Percentiles rank a stretch among this genome's conserved stretches.
phyloP scores from a whole-genome alignment of 176 grass and related monocot species.

The Pontederia paniculata region DNA sequence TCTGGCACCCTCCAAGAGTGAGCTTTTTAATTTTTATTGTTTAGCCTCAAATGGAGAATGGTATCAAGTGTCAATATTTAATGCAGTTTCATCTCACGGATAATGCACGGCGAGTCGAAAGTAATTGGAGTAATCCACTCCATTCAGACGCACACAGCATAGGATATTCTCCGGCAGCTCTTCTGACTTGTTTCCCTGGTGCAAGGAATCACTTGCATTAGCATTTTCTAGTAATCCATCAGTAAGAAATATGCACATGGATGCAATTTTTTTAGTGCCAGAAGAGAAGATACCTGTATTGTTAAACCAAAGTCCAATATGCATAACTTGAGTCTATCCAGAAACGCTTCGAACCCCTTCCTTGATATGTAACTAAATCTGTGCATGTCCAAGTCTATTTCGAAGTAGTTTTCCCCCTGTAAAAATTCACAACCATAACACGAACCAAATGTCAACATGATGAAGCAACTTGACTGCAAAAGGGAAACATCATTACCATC shows the following conservation, averaged over 20 bases:
- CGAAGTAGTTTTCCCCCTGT: not conserved
- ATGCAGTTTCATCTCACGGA: constrained; percentile 8
- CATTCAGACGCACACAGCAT: constrained; percentile 89
- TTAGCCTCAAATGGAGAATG: too few species aligned
- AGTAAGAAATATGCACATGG: too few species aligned
- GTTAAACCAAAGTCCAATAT: not conserved
- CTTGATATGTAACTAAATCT: constrained; percentile 2
- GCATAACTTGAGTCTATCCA: not conserved
- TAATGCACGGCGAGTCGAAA: constrained; percentile 41
- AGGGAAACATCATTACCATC: too few species aligned
- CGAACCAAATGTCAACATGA: not conserved
- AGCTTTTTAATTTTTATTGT: too few species aligned
- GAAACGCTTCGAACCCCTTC: not conserved
- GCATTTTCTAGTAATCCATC: not conserved
- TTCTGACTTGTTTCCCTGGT: constrained; percentile 86
- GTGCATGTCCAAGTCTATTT: constrained; percentile 2
- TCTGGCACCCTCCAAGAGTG: too few species aligned
- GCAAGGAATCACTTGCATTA: not conserved
- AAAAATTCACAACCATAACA: not conserved
- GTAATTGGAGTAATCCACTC: constrained; percentile 76
- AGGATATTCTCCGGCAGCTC: constrained; percentile 85
- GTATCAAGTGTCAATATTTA: too few species aligned
- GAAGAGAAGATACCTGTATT: not conserved
- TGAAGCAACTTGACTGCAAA: too few species aligned
- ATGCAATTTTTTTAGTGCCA: not conserved